Base-by-base conservation (phyloP, 1,284 basidiomycete species). In the Trichosporon sp. region DNA sequence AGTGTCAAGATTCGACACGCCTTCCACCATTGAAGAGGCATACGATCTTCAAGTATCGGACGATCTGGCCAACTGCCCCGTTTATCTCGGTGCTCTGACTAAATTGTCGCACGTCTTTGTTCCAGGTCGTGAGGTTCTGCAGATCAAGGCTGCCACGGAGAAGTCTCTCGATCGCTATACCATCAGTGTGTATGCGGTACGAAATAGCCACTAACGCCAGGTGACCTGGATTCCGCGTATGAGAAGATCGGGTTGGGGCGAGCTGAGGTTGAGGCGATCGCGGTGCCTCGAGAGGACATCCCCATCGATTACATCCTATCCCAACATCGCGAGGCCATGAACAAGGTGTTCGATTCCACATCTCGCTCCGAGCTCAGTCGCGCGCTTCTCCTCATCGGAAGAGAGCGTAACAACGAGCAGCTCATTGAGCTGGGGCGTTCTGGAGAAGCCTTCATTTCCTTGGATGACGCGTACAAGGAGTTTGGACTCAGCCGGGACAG, bases 401-500 rank as follows among this genome's bases (percentile, higher is more conserved):
- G 71, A 65, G 73, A 76, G 10, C 68, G 80, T 1, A 67, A 67
- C 2, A 74, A 74, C 48, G 68, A 68, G 2, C 21, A 72, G 46
- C 78, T 83, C 77, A 69, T 74, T 14, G 46, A 66, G 43, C 68
- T 82, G 35, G 80, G 76, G 0, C 73, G 72, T 19, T 70, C 61
- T 4, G 79, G 79, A 0, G 70, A 77, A 40, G 75, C 77, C 0
- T 69, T 77, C 54, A 73, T 83, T 56, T 77, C 77, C 16, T 75
- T 82, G 0, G 76, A 80, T 1, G 79, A 82, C 51, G 81, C 81
- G 16, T 83, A 81, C 75, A 69, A 73, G 11, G 81, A 80, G 56
- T 75, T 83, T 66, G 76, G 75, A 67, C 77, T 80, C 5, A 76
- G 79, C 0, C 72, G 71, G 16, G 79, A 81, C 35, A 72, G 74